Evolutionary conservation across 805 yeast species (phyloP), one percentile per base, ranked within the genome.

Genomic region (Candida germanica): DNA sequence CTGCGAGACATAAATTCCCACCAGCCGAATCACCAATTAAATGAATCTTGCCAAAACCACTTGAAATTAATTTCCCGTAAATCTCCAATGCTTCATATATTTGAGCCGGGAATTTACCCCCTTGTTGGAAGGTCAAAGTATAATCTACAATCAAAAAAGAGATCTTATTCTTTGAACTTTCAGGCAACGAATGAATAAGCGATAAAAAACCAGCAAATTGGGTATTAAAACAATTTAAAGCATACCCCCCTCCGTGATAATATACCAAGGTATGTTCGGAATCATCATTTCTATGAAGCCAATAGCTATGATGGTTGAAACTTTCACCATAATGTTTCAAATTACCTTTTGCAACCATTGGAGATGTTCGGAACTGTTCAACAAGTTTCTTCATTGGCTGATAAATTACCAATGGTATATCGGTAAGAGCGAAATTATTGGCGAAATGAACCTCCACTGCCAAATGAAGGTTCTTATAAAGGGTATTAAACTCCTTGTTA

Each of bases 1-100:
- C 9, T n/a, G 45, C 37, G 13, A 44, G n/a, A 3, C 56, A 46
- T 40, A 67, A 53, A 42, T 66, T 56, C 1, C 67, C 71, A 18
- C 73, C 73, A 7, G 71, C 71, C 1, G 71, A 64, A 43, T 67
- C 73, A 3, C 73, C 72, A 44, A 67, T 42, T 4, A 66, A 46
- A 9, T 53, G 51, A 12, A 67, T 49, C 31, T 64, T 63, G 11
- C 45, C 36, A 33, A 47, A 43, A 1, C 59, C 56, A 10, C 48
- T 58, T 0, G 34, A 29, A 17, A 53, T 36, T 15, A 60, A 46
- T 13, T 36, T 38, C 17, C 31, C 32, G 41, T 65, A 61, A 3
- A 63, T 54, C 1, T 44, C 51, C 21, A 51, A 50, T 21, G 63
- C 47, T 29, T 67, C 63, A 26, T 44, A 40, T 11, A 61, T 37